phyloP scores from a whole-genome alignment of 2,329 filamentous ascomycete species.

The Alternaria triticina region DNA sequence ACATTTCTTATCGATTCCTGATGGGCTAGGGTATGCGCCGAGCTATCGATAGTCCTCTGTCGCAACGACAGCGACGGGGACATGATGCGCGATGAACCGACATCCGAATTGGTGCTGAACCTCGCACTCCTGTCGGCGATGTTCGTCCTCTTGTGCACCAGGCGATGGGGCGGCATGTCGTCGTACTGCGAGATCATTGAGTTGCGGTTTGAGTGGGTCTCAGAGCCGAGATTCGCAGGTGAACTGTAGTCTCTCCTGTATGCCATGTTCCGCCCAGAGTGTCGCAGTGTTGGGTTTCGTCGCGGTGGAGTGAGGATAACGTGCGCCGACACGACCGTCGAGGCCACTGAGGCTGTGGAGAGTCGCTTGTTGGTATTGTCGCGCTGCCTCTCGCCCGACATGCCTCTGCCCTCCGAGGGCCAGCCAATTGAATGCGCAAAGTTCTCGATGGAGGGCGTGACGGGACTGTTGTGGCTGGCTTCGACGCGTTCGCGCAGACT shows the following conservation, averaged over 20 bases:
- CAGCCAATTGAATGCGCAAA: constrained; percentile 60
- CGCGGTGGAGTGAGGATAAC: constrained; percentile 59
- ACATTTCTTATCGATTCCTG: constrained; percentile 40
- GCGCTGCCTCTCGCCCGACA: constrained; percentile 24
- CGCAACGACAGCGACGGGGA: constrained; percentile 39
- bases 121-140: constrained; percentile 54
- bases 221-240: constrained; percentile 49
- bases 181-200: constrained; percentile 50
- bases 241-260: constrained; percentile 52
- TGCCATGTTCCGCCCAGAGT: constrained; percentile 61
- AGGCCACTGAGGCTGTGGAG: constrained; percentile 60
- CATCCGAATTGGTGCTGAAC: constrained; percentile 39
- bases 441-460: constrained; percentile 53
- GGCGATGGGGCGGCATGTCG: constrained; percentile 54
- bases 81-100: constrained; percentile 28
- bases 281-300: constrained; percentile 56
- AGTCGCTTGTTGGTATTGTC: constrained; percentile 51
- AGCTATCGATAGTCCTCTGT: constrained; percentile 37
- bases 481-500: constrained; percentile 44
- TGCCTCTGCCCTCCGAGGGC: constrained; percentile 49
- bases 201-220: constrained; percentile 52
- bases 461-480: constrained; percentile 40
- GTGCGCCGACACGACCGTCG: constrained; percentile 62
- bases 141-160: constrained; percentile 59
- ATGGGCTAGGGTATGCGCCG: constrained; percentile 38